Evolutionary conservation across 768 basidiomycete species (phyloP).

Genomic region (Suillus discolor): DNA sequence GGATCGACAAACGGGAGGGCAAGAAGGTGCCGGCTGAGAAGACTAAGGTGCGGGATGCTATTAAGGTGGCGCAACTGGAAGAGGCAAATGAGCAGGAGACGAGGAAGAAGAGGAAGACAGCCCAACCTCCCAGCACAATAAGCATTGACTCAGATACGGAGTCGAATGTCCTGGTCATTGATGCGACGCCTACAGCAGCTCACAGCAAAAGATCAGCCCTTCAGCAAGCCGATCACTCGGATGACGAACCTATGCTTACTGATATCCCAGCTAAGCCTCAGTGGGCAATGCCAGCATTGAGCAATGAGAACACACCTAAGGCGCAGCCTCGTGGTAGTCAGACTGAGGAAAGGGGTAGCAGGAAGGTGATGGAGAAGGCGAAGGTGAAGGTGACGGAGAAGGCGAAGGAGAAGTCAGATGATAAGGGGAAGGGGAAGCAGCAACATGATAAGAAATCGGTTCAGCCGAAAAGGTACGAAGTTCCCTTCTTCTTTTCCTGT

Average conservation of each 20-base stretch:
- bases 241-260: neutral
- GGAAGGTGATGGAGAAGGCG: neutral
- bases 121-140: neutral
- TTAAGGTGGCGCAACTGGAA: neutral
- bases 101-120: neutral
- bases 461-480: neutral
- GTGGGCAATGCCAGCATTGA: neutral
- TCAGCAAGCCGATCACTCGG: neutral
- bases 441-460: neutral
- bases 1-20: neutral
- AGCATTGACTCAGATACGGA: neutral
- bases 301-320: constrained; percentile 1
- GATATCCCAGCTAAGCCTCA: neutral
- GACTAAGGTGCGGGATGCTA: neutral
- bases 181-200: neutral
- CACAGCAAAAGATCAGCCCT: constrained; percentile 1
- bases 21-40: neutral
- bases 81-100: neutral
- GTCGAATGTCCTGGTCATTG: neutral
- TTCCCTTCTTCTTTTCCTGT: neutral
- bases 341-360: neutral
- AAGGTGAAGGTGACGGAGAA: neutral
- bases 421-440: neutral
- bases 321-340: neutral
- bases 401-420: neutral